phyloP scores from a whole-genome alignment of 495 filamentous ascomycete species.

The Tuber borchii region DNA sequence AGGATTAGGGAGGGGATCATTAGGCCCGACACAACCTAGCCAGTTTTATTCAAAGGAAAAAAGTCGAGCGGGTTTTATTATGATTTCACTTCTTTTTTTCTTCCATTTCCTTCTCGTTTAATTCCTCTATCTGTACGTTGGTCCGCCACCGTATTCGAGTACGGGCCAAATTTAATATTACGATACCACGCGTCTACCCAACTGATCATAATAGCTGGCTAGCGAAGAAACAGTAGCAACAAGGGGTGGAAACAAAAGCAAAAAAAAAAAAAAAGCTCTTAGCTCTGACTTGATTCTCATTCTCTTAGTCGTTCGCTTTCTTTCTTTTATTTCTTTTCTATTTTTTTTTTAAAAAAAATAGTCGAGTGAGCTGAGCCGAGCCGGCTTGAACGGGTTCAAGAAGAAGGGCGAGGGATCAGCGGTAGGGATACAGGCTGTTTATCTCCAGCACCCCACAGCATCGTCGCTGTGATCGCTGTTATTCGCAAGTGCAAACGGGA shows the following conservation, averaged over 20 bases:
- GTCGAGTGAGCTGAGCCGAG: neutral
- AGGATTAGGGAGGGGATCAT: neutral
- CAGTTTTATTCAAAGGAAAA: neutral
- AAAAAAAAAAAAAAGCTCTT: neutral
- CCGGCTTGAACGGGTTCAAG: neutral
- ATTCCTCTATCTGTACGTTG: neutral
- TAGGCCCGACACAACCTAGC: neutral
- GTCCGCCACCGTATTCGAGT: neutral
- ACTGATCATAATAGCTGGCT: neutral
- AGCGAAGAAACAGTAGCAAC: neutral
- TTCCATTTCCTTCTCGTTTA: neutral
- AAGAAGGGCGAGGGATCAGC: neutral
- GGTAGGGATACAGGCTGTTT: neutral
- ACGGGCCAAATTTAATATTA: neutral
- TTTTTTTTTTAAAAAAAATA: neutral
- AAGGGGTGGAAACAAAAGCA: neutral
- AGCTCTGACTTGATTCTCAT: neutral
- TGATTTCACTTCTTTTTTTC: neutral
- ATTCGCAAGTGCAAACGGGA: slow-evolving; percentile 1
- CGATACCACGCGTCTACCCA: neutral
- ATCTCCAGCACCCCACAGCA: neutral
- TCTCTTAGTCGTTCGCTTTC: neutral
- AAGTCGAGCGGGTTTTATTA: neutral
- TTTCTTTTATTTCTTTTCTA: neutral
- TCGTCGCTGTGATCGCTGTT: neutral